These are phyloP conservation scores for Hsuehochloa calcarea DNA, from an alignment of 176 grass and related monocot species.

Conservation along the genomic window DNA sequence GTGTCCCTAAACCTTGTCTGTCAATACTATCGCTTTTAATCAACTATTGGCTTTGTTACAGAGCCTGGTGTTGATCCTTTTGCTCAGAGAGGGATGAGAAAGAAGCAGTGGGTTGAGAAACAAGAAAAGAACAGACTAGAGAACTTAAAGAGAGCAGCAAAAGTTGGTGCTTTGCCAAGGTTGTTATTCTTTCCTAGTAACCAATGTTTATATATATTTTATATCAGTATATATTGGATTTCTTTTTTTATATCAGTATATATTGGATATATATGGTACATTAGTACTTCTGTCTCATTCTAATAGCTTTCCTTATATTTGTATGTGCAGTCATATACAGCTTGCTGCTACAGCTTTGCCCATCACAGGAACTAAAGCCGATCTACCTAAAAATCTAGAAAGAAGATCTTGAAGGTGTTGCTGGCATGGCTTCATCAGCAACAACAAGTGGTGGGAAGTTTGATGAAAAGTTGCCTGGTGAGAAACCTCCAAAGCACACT, in stretches of 20 bases:
- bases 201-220: neutral
- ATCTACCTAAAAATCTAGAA: conserved; percentile 63
- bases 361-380: conserved; percentile 67
- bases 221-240: too few species aligned
- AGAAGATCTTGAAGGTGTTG: conserved; percentile 77
- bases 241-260: neutral
- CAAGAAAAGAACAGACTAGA: conserved; percentile 86
- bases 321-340: conserved; percentile 68
- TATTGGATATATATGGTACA: too few species aligned
- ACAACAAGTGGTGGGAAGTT: conserved; percentile 92
- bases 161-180: conserved; percentile 82
- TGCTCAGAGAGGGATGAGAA: conserved; percentile 68
- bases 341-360: conserved; percentile 78
- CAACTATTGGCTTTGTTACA: conserved; percentile 15
- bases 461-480: conserved; percentile 78
- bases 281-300: neutral
- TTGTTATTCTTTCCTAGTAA: conserved; percentile 28
- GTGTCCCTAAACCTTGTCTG: neutral
- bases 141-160: conserved; percentile 84
- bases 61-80: conserved; percentile 87
- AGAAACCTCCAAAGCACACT: conserved; percentile 78
- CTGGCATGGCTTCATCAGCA: conserved; percentile 77
- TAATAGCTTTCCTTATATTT: neutral
- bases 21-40: neutral
- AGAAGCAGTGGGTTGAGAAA: conserved; percentile 75